These are phyloP conservation scores for Venustampulla echinocandica DNA, from an alignment of 495 filamentous ascomycete species.

Conservation along the genomic window DNA sequence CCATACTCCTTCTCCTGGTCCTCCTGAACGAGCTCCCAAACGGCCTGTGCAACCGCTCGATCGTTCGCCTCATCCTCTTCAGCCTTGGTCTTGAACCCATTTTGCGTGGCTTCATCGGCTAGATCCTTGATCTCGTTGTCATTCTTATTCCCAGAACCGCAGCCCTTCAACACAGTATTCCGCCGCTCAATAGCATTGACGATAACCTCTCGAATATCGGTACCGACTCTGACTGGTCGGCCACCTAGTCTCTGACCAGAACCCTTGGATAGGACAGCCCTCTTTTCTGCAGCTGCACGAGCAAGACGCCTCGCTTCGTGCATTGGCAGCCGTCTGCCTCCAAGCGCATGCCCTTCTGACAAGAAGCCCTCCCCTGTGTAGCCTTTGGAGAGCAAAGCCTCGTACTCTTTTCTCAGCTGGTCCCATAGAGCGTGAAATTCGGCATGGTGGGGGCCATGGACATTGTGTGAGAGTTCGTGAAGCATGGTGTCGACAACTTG, in stretches of 20 bases:
- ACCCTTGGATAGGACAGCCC: conserved; percentile 46
- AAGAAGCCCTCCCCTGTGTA: conserved; percentile 92
- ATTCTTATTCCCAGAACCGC: conserved; percentile 56
- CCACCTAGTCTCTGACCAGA: conserved; percentile 74
- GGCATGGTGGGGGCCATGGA: conserved; percentile 72
- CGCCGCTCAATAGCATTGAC: conserved; percentile 64
- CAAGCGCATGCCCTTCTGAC: conserved; percentile 62
- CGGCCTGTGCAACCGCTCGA: conserved; percentile 75
- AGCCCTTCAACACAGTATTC: conserved; percentile 59
- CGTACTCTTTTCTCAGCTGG: conserved; percentile 77
- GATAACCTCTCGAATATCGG: conserved; percentile 68
- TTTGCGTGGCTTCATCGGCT: conserved; percentile 56
- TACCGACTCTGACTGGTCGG: conserved; percentile 44
- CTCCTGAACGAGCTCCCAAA: conserved; percentile 81
- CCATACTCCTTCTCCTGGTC: conserved; percentile 64
- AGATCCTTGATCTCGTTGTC: conserved; percentile 50
- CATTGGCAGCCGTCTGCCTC: conserved; percentile 55
- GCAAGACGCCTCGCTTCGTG: conserved; percentile 72
- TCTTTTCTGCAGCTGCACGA: conserved; percentile 66
- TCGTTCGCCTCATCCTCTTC: conserved; percentile 90
- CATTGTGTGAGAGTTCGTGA: conserved; percentile 89
- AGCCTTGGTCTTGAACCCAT: conserved; percentile 73
- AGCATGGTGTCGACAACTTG: conserved; percentile 85
- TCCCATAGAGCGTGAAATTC: conserved; percentile 83
- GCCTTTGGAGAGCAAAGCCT: conserved; percentile 64